A percentile compares a stretch with the other conserved stretches of the same genome.
phyloP scores from a whole-genome alignment of 257 asterid species.

The Nicotiana obtusifolia region DNA sequence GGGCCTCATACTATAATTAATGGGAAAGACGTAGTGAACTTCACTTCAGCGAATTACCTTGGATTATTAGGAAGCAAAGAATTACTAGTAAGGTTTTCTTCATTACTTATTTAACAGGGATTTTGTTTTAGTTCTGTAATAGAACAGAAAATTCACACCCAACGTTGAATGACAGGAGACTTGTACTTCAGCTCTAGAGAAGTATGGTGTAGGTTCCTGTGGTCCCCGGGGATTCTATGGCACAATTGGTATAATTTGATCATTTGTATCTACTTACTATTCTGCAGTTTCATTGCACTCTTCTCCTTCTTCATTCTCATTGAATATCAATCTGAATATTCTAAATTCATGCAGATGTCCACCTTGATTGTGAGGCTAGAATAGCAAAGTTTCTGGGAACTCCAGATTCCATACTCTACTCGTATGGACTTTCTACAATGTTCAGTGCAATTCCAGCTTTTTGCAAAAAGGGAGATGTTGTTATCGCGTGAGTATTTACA shows the following conservation, averaged over 20 bases:
- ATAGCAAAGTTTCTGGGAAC: constrained; percentile 91
- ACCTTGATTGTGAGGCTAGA: constrained; percentile 97
- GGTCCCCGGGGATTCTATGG: constrained; percentile 99
- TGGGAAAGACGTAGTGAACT: constrained; percentile 74
- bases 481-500: constrained; percentile 62
- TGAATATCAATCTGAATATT: not conserved
- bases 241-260: constrained; percentile 69
- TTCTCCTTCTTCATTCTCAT: constrained; percentile 11
- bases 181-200: constrained; percentile 80
- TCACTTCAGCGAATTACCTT: constrained; percentile 90
- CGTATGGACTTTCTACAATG: constrained; percentile 95
- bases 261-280: not conserved
- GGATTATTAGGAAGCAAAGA: constrained; percentile 77
- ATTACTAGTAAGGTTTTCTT: constrained; percentile 49
- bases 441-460: constrained; percentile 97
- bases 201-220: constrained; percentile 99
- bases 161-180: constrained; percentile 55
- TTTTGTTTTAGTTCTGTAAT: not conserved
- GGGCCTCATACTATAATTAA: constrained; percentile 78
- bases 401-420: constrained; percentile 78
- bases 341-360: constrained; percentile 62
- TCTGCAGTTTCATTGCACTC: not conserved
- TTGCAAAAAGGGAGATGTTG: constrained; percentile 90
- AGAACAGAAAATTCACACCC: not conserved
- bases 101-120: not conserved